phyloP scores from a whole-genome alignment of 139 green algal genomes.

The Chlorella sorokiniana region DNA sequence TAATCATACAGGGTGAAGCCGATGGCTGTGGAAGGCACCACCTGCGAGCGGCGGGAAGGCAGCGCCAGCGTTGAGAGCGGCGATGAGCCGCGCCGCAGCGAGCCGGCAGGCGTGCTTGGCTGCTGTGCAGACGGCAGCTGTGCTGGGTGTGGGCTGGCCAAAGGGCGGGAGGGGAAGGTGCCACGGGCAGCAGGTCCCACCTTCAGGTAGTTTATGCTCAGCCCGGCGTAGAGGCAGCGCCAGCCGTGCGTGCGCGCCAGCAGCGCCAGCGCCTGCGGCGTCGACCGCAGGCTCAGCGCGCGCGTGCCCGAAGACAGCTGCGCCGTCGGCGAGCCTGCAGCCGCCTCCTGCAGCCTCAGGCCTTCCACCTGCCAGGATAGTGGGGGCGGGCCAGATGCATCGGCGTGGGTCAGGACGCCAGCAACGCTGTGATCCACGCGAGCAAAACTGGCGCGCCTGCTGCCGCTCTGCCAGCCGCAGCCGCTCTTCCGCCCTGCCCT shows the following conservation, averaged over 20 bases:
- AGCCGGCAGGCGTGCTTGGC: background rate
- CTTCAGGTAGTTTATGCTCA: slow-evolving; percentile 96
- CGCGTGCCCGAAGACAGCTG: slow-evolving; percentile 1
- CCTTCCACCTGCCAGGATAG: slow-evolving; percentile 10
- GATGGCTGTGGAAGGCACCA: slow-evolving; percentile 88
- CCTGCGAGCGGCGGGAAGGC: background rate
- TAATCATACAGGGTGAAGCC: slow-evolving; percentile 91
- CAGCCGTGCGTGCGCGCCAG: slow-evolving; percentile 57
- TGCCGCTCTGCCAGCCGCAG: no score
- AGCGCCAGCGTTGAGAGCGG: background rate
- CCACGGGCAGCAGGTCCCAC: slow-evolving; percentile 42
- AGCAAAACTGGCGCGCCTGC: no score
- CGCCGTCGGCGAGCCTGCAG: slow-evolving; percentile 1
- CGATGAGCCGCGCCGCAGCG: background rate
- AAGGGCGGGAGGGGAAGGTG: no score
- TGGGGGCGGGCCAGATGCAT: background rate
- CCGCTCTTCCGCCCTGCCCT: no score
- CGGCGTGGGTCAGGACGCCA: no score
- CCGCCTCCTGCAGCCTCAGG: slow-evolving; percentile 24
- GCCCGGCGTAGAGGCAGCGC: slow-evolving; percentile 65
- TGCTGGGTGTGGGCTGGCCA: no score
- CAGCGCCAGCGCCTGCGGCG: slow-evolving; percentile 51
- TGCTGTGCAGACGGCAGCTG: no score
- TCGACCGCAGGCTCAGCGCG: slow-evolving; percentile 15
- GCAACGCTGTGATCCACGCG: no score